phyloP scores from a whole-genome alignment of 2,329 filamentous ascomycete species.

The Falciphora oryzae region DNA sequence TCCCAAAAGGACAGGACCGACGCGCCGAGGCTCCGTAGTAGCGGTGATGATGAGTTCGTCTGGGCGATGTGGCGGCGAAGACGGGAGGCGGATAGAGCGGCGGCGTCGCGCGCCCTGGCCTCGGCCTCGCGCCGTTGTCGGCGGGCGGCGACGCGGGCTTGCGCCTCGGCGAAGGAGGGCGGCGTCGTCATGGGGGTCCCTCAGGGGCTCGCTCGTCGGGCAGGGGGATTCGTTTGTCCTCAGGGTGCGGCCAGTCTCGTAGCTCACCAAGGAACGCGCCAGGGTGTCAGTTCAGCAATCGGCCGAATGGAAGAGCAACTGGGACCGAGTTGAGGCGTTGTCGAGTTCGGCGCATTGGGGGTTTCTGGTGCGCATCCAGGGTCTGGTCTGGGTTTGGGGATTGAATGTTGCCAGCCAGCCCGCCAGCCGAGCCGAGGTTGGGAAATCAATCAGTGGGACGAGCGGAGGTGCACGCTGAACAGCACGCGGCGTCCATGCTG shows the following conservation, averaged over 20 bases:
- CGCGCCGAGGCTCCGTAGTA: conserved; percentile 50
- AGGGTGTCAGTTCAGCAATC: not conserved
- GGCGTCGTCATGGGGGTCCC: conserved; percentile 5
- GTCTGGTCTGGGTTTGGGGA: not conserved
- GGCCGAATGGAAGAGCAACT: not conserved
- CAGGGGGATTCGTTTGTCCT: not conserved
- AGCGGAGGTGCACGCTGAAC: not conserved
- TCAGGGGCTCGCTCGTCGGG: not conserved
- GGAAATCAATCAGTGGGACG: not conserved
- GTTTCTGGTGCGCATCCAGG: not conserved
- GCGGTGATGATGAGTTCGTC: conserved; percentile 46
- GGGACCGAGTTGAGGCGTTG: not conserved
- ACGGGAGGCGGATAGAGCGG: conserved; percentile 32
- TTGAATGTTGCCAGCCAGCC: not conserved
- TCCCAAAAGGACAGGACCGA: conserved; percentile 62
- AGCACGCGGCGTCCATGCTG: not conserved
- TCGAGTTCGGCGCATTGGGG: not conserved
- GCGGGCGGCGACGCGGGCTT: conserved; percentile 77
- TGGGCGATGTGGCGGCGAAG: conserved; percentile 41
- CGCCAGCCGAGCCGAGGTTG: conserved; percentile 5
- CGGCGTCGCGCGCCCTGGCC: conserved; percentile 49
- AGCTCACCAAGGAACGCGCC: too few relatives aligned
- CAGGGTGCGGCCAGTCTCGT: not conserved
- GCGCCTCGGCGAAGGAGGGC: conserved; percentile 76
- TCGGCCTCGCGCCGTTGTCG: conserved; percentile 69